Percentiles rank a stretch among this genome's conserved stretches.
Conservation (phyloP, 768 basidiomycete genomes). For the Tricholoma matsutake region DNA sequence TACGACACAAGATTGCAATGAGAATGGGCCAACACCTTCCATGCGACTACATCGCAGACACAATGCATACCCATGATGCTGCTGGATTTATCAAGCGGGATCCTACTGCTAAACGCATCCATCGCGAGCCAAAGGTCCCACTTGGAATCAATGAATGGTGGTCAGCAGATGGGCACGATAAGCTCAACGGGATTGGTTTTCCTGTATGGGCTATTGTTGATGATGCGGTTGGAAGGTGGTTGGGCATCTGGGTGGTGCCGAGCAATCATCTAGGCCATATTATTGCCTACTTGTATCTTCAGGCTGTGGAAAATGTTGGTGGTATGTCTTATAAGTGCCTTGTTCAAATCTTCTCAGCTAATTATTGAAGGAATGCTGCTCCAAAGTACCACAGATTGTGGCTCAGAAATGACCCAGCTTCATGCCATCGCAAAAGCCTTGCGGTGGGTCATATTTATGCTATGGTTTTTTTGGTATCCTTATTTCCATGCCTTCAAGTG, state of each 20-base stretch:
- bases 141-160: conserved; percentile 1
- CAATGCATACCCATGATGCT: conserved; percentile 8
- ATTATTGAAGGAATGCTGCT: conserved; percentile 28
- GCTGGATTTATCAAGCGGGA: conserved; percentile 4
- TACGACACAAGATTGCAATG: conserved; percentile 14
- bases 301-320: conserved; percentile 23
- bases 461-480: neutral
- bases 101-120: conserved; percentile 3
- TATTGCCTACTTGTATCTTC: conserved; percentile 24
- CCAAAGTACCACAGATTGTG: conserved; percentile 33
- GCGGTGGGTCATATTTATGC: conserved; percentile 16
- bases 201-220: conserved; percentile 26
- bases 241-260: conserved; percentile 9
- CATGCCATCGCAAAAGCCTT: conserved; percentile 30
- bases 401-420: conserved; percentile 32
- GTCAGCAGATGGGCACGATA: conserved; percentile 30
- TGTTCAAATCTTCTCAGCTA: neutral
- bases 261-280: conserved; percentile 4
- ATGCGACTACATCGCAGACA: neutral
- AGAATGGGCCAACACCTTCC: conserved; percentile 8
- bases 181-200: conserved; percentile 37
- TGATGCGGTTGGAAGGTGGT: conserved; percentile 4
- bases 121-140: neutral
- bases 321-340: conserved; percentile 19
- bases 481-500: conserved; percentile 13